Evolutionary conservation across 345 rosid genomes (phyloP), one percentile per base, ranked within the genome.

Genomic region (Iberis pinnata): DNA sequence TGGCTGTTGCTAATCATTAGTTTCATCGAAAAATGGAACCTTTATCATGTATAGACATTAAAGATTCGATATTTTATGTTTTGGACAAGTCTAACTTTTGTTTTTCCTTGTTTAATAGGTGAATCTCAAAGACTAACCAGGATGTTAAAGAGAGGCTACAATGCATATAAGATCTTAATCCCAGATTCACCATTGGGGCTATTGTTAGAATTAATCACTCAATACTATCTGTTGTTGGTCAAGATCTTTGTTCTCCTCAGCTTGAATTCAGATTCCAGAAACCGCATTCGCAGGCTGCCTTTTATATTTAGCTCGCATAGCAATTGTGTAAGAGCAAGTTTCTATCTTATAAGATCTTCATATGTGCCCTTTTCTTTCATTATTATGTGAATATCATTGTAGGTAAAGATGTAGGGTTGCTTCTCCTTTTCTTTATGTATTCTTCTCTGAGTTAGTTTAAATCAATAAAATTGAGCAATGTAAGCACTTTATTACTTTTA

Each of bases 301-400:
- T 42, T 18, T 17, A 2, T 39, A 33, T 57, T 43, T 58, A 64
- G 69, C 69, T 56, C 12, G 64, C 52, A 57, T 41, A 29, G 33
- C 33, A 29, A 29, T 29, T 7, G 33, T 32, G 37, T 32, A 32
- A 32, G 37, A 32, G 33, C 33, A 29, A 29, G 8, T 3, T 29
- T 9, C n/a, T 32, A 7, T 32, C 37, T 32, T 32, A 32, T 12
- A 12, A 32, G 7, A 32, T 9, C 3, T 32, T 9, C 37, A 1
- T 4, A 1, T 27, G 8, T 27, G 25, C 25, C 25, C 25, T 22
- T 22, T 29, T 29, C 10, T 29, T 29, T 29, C 9, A 6, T 29
- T 6, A 6, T 29, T 29, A 29, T 29, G 33, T 29, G 33, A 29
- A 29, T 29, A 29, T 22, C 6, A 22, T 27, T 27, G 32, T 27